Evolutionary conservation across 2,329 filamentous ascomycete genomes (phyloP), one percentile per base, ranked within the genome.

Genomic region (Penicillium sp.): DNA sequence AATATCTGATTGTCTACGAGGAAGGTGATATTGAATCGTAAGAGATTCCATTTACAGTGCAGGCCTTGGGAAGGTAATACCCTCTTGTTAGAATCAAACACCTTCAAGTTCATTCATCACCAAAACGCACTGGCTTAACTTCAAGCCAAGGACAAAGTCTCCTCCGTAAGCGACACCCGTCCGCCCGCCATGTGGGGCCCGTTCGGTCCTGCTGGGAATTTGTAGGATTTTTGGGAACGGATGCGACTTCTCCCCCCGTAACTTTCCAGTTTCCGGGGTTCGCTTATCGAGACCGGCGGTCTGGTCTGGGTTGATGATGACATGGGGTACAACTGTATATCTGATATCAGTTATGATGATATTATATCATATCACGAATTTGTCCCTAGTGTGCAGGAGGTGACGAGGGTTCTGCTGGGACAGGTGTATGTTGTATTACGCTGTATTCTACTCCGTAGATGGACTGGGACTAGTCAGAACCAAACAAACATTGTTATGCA

Each of bases 261-360:
- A 68, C 62, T 61, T 64, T 68, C 67, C 64, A 64, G 37, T 11
- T 48, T 62, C 65, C 49, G 61, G 67, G 65, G 64, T 65, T 65
- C 55, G 60, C 57, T 63, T 63, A 58, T 59, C 60, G 22, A 30
- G 61, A 65, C 59, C 58, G 54, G 63, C 61, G 63, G 62, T 60
- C 51, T 61, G 57, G 51, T 33, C 40, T 42, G 45, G 26, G 19
- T 28, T 45, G 42, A 25, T 22, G 40, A 16, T 37, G 13, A 37
- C 14, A 14, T 37, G 35, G 6, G 30, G 11, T 33, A 33, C 10
- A 30, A 30, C 5, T 30, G 28, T 30, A 30, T 30, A 30, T 22
- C 19, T 22, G 19, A 22, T 22, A 22, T 22, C 19, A 22, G 19
- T 30, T 30, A 30, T 30, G 5, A 6, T 30, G 28, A 30, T 30